Evolutionary conservation across 495 filamentous ascomycete species (phyloP).

Genomic region (Trichoderma virens): DNA sequence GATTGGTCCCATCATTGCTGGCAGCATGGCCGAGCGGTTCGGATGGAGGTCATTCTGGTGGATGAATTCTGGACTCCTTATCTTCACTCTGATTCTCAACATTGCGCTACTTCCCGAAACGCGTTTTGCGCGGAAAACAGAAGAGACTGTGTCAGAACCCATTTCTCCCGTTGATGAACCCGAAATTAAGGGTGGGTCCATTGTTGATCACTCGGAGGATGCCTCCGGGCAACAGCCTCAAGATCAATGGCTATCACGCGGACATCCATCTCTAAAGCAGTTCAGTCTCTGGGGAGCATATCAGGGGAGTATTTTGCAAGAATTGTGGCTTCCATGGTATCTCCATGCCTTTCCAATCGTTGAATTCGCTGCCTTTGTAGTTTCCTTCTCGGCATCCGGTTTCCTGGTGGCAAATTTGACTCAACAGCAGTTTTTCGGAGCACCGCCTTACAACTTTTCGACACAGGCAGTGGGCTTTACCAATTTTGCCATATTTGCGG

Average conservation of each 20-base stretch:
- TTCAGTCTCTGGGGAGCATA: slow-evolving; percentile 37
- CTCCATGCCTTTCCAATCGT: slow-evolving; percentile 56
- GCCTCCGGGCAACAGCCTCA: slow-evolving; percentile 10
- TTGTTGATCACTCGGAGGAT: slow-evolving; percentile 8
- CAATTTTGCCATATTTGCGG: slow-evolving; percentile 42
- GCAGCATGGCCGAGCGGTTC: slow-evolving; percentile 45
- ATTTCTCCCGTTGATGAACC: background rate
- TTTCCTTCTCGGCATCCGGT: slow-evolving; percentile 51
- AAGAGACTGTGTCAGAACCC: slow-evolving; percentile 4
- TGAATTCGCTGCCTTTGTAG: slow-evolving; percentile 54
- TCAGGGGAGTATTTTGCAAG: slow-evolving; percentile 32
- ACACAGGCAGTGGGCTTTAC: slow-evolving; percentile 32
- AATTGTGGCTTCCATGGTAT: slow-evolving; percentile 48
- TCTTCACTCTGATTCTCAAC: slow-evolving; percentile 35
- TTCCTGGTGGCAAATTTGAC: slow-evolving; percentile 57
- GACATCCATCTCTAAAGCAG: slow-evolving; percentile 46
- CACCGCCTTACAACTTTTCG: slow-evolving; percentile 52
- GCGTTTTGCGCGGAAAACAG: slow-evolving; percentile 43
- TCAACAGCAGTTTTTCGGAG: slow-evolving; percentile 52
- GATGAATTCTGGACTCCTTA: slow-evolving; percentile 44
- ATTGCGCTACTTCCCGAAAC: slow-evolving; percentile 57
- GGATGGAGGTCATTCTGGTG: slow-evolving; percentile 52
- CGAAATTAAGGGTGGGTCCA: background rate
- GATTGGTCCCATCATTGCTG: slow-evolving; percentile 49
- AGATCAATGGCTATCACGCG: slow-evolving; percentile 41